A percentile compares a stretch with the other conserved stretches of the same genome.
Conservation (phyloP, 305 asterid genomes). For the Galium porrigens region DNA sequence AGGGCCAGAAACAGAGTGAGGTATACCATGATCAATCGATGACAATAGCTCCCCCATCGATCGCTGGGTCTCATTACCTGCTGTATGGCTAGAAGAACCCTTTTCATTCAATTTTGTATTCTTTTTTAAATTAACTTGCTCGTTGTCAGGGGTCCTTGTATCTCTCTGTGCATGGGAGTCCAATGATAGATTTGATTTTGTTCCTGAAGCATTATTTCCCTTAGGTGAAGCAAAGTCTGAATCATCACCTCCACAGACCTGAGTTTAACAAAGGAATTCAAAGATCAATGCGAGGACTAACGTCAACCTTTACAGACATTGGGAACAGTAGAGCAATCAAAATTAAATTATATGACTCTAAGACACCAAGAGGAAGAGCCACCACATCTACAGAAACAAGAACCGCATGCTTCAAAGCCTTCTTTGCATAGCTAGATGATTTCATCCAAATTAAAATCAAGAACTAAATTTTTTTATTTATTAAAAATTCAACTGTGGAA, state of each 20-base stretch:
- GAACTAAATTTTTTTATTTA: neutral
- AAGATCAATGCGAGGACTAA: slow-evolving; percentile 12
- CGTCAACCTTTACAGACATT: slow-evolving; percentile 2
- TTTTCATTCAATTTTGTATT: slow-evolving; percentile 29
- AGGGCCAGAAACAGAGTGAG: slow-evolving; percentile 42
- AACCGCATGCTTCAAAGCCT: neutral
- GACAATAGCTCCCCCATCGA: slow-evolving; percentile 71
- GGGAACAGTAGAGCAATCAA: neutral
- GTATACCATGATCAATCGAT: slow-evolving; percentile 59
- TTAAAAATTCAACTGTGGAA: slow-evolving; percentile 13
- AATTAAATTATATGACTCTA: neutral
- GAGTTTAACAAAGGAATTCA: slow-evolving; percentile 24
- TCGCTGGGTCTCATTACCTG: slow-evolving; percentile 51
- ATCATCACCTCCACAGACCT: slow-evolving; percentile 61
- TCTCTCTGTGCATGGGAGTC: slow-evolving; percentile 34
- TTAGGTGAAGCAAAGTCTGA: slow-evolving; percentile 50
- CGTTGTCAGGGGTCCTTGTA: slow-evolving; percentile 37
- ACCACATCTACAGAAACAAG: neutral
- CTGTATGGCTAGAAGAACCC: slow-evolving; percentile 37
- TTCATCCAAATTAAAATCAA: neutral
- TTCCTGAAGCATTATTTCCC: slow-evolving; percentile 25
- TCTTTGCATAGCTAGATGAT: neutral
- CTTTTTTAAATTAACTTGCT: slow-evolving; percentile 40
- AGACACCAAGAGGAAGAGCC: neutral
- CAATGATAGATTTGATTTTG: slow-evolving; percentile 29